Percentiles rank a stretch among this genome's conserved stretches.
phyloP scores from a whole-genome alignment of 805 yeast species.

The Yarrowia sp. region DNA sequence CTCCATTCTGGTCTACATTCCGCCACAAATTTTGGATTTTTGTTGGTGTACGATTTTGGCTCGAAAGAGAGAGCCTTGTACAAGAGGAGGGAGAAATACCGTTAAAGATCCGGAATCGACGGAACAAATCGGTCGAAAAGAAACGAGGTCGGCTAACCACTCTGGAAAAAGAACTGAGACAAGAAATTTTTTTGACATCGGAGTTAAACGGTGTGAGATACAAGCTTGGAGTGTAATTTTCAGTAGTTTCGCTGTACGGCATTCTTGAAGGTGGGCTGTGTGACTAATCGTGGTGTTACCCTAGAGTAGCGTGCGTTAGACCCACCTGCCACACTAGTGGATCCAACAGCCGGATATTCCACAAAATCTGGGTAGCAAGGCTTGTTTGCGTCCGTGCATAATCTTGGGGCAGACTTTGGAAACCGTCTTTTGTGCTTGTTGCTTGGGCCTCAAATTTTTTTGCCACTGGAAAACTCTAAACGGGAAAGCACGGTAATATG shows the following conservation, averaged over 20 bases:
- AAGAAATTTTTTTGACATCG: too few relatives aligned
- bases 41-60: slow-evolving; percentile 8
- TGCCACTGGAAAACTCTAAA: slow-evolving; percentile 15
- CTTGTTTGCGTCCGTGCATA: slow-evolving; percentile 1
- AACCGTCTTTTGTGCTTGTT: too few relatives aligned
- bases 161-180: too few relatives aligned
- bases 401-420: not conserved
- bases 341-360: not conserved
- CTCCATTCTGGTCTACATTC: slow-evolving; percentile 16
- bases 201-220: too few relatives aligned
- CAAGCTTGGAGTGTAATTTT: too few relatives aligned
- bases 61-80: not conserved
- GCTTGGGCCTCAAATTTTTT: not conserved
- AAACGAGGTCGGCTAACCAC: not conserved
- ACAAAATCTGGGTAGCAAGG: not conserved
- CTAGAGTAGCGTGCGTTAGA: not conserved
- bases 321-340: not conserved
- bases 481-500: slow-evolving; percentile 5
- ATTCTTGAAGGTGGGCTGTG: too few relatives aligned
- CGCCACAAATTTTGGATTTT: not conserved
- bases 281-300: not conserved
- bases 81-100: not conserved
- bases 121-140: not conserved
- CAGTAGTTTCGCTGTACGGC: too few relatives aligned
- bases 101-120: not conserved